phyloP scores from a whole-genome alignment of 768 basidiomycete species.

The Phanerodontia chrysosporium region DNA sequence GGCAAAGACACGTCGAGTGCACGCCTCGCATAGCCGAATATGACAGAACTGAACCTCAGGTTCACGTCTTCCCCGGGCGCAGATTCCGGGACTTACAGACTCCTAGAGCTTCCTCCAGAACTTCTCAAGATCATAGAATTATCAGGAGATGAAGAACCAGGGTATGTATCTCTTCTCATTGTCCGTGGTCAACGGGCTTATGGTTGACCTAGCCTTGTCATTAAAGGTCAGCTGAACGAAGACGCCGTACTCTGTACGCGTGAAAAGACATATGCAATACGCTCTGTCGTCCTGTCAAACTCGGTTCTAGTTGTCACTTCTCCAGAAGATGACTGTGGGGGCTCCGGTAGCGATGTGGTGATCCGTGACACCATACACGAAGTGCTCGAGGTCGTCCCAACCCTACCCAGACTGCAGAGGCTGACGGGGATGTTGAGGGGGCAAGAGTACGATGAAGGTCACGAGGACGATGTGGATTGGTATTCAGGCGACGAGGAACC shows the following conservation, averaged over 20 bases:
- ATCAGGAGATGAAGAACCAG: slow-evolving; percentile 30
- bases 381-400: slow-evolving; percentile 74
- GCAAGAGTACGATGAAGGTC: slow-evolving; percentile 64
- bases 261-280: slow-evolving; percentile 74
- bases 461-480: slow-evolving; percentile 40
- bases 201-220: slow-evolving; percentile 46
- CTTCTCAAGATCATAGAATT: slow-evolving; percentile 58
- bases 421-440: slow-evolving; percentile 58
- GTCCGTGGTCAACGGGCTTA: not conserved
- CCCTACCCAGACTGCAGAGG: slow-evolving; percentile 74
- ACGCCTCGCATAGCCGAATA: too few relatives aligned
- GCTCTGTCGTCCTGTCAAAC: slow-evolving; percentile 88
- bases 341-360: slow-evolving; percentile 43
- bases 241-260: slow-evolving; percentile 88
- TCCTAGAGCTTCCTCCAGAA: slow-evolving; percentile 72
- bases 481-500: slow-evolving; percentile 25
- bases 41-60: slow-evolving; percentile 19
- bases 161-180: slow-evolving; percentile 16
- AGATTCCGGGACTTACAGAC: slow-evolving; percentile 55
- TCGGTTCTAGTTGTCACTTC: slow-evolving; percentile 72
- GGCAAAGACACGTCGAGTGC: too few relatives aligned
- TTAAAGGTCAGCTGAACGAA: slow-evolving; percentile 80
- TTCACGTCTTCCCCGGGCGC: slow-evolving; percentile 13
- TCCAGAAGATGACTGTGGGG: slow-evolving; percentile 18
- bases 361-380: slow-evolving; percentile 82